A percentile compares a stretch with the other conserved stretches of the same genome.
Conservation (phyloP, 2,329 filamentous ascomycete genomes). For the Fonsecaea multimorphosa region DNA sequence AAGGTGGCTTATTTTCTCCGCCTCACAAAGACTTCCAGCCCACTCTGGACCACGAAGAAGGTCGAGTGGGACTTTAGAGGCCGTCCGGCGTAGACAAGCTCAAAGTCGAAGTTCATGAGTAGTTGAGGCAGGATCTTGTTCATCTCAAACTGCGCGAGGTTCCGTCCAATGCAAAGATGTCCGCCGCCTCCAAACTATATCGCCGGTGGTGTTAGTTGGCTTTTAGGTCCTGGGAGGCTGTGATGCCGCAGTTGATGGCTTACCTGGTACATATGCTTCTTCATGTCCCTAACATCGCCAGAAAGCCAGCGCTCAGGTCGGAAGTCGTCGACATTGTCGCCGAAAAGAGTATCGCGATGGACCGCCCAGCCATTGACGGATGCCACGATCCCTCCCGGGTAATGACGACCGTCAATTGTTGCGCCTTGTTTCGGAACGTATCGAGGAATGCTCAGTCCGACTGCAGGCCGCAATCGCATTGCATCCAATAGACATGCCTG, state of each 20-base stretch:
- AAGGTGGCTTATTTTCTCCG: slow-evolving; percentile 25
- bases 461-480: slow-evolving; percentile 34
- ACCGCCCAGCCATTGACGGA: slow-evolving; percentile 43
- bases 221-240: not conserved
- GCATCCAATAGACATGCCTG: slow-evolving; percentile 28
- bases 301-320: slow-evolving; percentile 40
- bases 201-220: not conserved
- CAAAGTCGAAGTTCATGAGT: slow-evolving; percentile 60
- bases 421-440: slow-evolving; percentile 31
- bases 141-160: slow-evolving; percentile 63
- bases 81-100: slow-evolving; percentile 57
- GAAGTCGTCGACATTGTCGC: not conserved
- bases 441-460: slow-evolving; percentile 38
- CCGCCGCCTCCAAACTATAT: slow-evolving; percentile 58
- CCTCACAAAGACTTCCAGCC: slow-evolving; percentile 56
- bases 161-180: slow-evolving; percentile 62
- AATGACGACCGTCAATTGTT: slow-evolving; percentile 23
- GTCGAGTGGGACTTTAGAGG: slow-evolving; percentile 61
- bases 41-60: slow-evolving; percentile 66
- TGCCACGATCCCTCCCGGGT: slow-evolving; percentile 19
- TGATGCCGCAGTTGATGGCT: not conserved
- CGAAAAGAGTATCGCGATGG: slow-evolving; percentile 45
- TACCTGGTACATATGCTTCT: slow-evolving; percentile 63
- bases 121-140: slow-evolving; percentile 65
- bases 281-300: slow-evolving; percentile 54